Conservation (phyloP, 805 yeast genomes). For the Barnettozyma sucrosica region DNA sequence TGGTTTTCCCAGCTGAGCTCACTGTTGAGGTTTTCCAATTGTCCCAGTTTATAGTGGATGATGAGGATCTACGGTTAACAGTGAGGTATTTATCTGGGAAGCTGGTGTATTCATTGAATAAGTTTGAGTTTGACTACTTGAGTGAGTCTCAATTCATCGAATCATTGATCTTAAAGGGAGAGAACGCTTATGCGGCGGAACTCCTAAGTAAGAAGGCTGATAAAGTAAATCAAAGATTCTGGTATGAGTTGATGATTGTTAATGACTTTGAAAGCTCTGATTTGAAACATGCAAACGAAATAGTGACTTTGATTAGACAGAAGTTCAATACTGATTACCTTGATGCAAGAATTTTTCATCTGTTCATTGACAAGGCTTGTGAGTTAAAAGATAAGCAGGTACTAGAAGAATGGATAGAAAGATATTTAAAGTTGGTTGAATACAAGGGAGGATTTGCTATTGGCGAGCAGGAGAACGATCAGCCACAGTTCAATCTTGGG, state of each 20-base stretch:
- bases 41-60: conserved; percentile 34
- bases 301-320: conserved; percentile 26
- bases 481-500: conserved; percentile 10
- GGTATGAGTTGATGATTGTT: conserved; percentile 46
- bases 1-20: conserved; percentile 28
- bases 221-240: conserved; percentile 41
- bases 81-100: conserved; percentile 36
- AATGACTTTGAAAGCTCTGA: conserved; percentile 32
- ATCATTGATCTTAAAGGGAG: conserved; percentile 32
- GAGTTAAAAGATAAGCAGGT: conserved; percentile 21
- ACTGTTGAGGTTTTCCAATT: conserved; percentile 33
- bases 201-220: conserved; percentile 32
- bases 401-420: conserved; percentile 31
- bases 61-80: conserved; percentile 27
- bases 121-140: conserved; percentile 43
- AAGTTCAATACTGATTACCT: conserved; percentile 29
- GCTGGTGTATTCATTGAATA: conserved; percentile 35
- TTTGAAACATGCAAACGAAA: conserved; percentile 31
- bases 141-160: conserved; percentile 47
- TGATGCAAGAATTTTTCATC: conserved; percentile 31
- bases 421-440: conserved; percentile 24
- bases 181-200: conserved; percentile 31
- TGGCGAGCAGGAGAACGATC: conserved; percentile 4
- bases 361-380: conserved; percentile 32
- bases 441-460: conserved; percentile 18